Conservation (phyloP, 306 rosid genomes). For the Rosa lucieae region DNA sequence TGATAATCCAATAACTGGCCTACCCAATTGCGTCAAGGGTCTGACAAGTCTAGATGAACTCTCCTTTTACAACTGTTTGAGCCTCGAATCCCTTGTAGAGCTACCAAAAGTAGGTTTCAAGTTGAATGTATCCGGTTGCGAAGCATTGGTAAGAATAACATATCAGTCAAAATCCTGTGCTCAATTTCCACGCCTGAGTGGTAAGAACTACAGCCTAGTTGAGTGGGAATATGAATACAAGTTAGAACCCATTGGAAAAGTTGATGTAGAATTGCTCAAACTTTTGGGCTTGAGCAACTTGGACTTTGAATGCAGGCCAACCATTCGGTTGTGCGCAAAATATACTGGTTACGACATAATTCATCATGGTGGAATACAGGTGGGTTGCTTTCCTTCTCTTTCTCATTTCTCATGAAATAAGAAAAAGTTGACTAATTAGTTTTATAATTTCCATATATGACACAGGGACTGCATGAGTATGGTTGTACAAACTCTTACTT, state of each 20-base stretch:
- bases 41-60: background rate
- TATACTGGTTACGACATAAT: background rate
- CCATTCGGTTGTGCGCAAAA: background rate
- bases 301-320: background rate
- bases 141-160: background rate
- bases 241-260: background rate
- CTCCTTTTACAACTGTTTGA: accelerated
- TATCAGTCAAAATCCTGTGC: background rate
- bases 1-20: background rate
- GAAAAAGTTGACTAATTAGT: background rate
- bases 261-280: background rate
- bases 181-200: background rate
- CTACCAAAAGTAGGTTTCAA: accelerated
- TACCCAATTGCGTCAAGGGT: background rate
- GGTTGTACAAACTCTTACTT: background rate
- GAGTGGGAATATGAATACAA: background rate
- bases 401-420: background rate
- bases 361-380: slow-evolving; percentile 5
- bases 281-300: background rate
- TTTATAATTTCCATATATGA: background rate
- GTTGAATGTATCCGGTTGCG: accelerated
- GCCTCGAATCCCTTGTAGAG: background rate
- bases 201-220: background rate
- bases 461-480: background rate
- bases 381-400: background rate